These are phyloP conservation scores for Plasmodium inui DNA, from an alignment of 169 alveolate species.

Conservation along the genomic window DNA sequence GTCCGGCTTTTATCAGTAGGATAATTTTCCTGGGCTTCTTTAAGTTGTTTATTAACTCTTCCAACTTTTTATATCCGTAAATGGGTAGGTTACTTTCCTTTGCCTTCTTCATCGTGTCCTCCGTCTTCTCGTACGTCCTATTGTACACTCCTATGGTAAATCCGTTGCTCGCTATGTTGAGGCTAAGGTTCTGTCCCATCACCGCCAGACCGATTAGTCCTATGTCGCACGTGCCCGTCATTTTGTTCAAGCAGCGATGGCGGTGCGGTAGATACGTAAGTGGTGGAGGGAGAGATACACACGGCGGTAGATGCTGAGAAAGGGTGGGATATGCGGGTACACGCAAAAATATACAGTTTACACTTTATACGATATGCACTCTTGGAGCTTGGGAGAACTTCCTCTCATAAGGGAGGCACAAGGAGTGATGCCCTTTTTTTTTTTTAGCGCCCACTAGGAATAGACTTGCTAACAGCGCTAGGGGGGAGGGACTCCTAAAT, in stretches of 20 bases:
- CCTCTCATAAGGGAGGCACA: not conserved
- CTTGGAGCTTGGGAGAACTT: not conserved
- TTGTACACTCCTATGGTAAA: conserved; percentile 85
- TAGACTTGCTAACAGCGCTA: not conserved
- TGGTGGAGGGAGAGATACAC: not conserved
- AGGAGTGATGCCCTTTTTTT: not conserved
- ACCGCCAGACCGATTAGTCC: conserved; percentile 90
- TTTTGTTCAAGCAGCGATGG: not conserved
- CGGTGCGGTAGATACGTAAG: not conserved
- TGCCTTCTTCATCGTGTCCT: conserved; percentile 76
- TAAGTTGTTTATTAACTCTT: conserved; percentile 80
- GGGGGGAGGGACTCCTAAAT: not conserved
- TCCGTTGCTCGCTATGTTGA: conserved; percentile 85
- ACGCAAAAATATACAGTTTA: not conserved
- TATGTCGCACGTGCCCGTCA: conserved; percentile 78
- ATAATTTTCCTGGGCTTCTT: conserved; percentile 84
- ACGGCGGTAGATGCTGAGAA: not conserved
- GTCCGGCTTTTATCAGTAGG: conserved; percentile 85
- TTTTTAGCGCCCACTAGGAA: not conserved
- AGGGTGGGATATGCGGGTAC: not conserved
- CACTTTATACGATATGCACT: not conserved
- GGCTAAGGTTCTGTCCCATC: conserved; percentile 88
- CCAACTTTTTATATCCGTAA: conserved; percentile 73
- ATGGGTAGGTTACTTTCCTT: conserved; percentile 62
- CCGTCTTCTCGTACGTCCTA: conserved; percentile 76